Conservation (phyloP, 345 rosid genomes). For the Gossypium arboreum region DNA sequence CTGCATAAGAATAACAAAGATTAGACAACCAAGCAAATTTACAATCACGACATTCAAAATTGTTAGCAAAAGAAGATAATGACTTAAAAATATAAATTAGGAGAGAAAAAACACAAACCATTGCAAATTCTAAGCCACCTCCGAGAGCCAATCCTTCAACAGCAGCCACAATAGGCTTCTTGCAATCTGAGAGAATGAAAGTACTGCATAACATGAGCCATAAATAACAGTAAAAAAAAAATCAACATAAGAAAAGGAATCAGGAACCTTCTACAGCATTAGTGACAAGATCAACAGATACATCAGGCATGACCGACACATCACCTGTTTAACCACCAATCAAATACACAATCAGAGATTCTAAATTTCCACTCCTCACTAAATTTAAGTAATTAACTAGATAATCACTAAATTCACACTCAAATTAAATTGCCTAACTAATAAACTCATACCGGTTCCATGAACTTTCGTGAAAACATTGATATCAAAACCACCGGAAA, state of each 20-base stretch:
- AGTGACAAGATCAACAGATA: constrained; percentile 72
- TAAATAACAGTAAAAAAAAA: neutral
- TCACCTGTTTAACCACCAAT: constrained; percentile 53
- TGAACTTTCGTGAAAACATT: constrained; percentile 77
- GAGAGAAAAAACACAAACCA: constrained; percentile 48
- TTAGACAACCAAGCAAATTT: constrained; percentile 6
- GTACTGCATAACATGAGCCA: constrained; percentile 17
- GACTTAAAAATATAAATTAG: constrained; percentile 1
- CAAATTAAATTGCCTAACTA: neutral
- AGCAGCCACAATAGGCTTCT: constrained; percentile 95
- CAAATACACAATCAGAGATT: neutral
- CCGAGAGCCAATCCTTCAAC: constrained; percentile 96
- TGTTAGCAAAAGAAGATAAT: neutral
- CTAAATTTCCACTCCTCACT: neutral
- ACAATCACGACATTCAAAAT: neutral
- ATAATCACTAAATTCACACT: neutral
- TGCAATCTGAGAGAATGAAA: constrained; percentile 47
- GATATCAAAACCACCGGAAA: constrained; percentile 90
- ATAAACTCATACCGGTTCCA: constrained; percentile 47
- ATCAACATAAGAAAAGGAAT: constrained; percentile 3
- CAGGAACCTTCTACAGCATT: constrained; percentile 74
- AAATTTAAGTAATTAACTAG: neutral
- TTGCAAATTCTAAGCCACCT: constrained; percentile 88
- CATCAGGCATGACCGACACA: constrained; percentile 65
- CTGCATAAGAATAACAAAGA: constrained; percentile 30